Base-by-base conservation (phyloP, 345 rosid genomes). In the Sapria himalayana region DNA sequence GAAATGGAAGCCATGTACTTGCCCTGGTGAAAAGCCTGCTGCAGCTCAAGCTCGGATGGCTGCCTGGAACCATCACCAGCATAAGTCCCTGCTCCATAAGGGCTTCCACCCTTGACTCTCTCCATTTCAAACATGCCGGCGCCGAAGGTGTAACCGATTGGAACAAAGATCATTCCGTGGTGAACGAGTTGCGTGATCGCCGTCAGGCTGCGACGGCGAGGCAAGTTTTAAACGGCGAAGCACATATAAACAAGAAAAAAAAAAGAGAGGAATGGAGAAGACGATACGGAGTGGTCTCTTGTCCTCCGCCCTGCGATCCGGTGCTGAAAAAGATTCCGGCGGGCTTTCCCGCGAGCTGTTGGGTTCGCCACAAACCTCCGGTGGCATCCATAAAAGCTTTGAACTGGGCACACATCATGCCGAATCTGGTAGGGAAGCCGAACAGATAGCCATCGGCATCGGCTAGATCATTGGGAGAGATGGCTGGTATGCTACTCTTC, bases 121-220 rank as follows among this genome's bases (percentile, higher is more conserved):
- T 80, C 85, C 93, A 85, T 80, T 78, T 80, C 96, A 2, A 80
- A 77, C 96, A 85, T 85, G 17, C 96, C 93, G 9, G 96, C 96
- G 2, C 96, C 96, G 37, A 85, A 85, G 20, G 93, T 85, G 74
- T 80, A 80, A 39, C 93, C 93, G 4, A 86, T 70, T 3, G 97
- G 97, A 8, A 86, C 82, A 50, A 73, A 86, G 11, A 86, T 38
- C 89, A 86, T 86, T 23, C 94, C 94, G 10, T 86, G 97, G 73
- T 86, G 97, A 18, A 76, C 97, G 41, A 86, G 76, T 57, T 86
- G 97, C 27, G 97, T 86, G 29, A 86, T 71, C 2, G 97, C 94
- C 7, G 97, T 86, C 73, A 86, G 70, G 41, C 97, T 86, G 55
- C 33, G 11, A 20, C 42, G 37, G 12, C n/a, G 37, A 36, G 4